These are phyloP conservation scores for Escovopsis sp. DNA, from an alignment of 2,329 filamentous ascomycete species.

Conservation along the genomic window DNA sequence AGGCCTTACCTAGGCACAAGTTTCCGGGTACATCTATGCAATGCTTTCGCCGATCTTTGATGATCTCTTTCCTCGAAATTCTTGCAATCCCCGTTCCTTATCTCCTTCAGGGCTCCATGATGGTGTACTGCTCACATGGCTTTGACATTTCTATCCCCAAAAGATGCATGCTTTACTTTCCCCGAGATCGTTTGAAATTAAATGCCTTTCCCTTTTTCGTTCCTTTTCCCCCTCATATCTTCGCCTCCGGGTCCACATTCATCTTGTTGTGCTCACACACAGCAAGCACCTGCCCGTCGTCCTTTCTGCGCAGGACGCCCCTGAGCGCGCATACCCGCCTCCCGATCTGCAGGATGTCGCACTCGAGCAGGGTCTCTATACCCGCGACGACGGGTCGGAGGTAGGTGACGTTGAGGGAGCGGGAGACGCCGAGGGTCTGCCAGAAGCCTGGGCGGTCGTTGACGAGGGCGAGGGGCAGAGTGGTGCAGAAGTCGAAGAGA, in stretches of 20 bases:
- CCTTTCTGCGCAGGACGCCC: slow-evolving; percentile 37
- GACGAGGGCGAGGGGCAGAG: slow-evolving; percentile 39
- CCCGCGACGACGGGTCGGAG: slow-evolving; percentile 43
- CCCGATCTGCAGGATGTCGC: slow-evolving; percentile 42
- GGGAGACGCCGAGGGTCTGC: slow-evolving; percentile 45
- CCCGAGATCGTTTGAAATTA: not conserved
- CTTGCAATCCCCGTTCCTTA: too few species aligned
- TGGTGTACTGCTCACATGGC: too few species aligned
- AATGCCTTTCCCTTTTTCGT: not conserved
- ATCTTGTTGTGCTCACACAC: slow-evolving; percentile 51
- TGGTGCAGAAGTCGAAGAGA: slow-evolving; percentile 52
- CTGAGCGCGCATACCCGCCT: slow-evolving; percentile 36
- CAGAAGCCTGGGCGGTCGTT: slow-evolving; percentile 43
- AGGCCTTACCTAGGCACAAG: too few species aligned
- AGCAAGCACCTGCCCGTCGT: slow-evolving; percentile 36
- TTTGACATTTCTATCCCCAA: too few species aligned
- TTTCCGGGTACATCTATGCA: too few species aligned
- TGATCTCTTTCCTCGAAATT: too few species aligned
- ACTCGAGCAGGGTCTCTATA: slow-evolving; percentile 34
- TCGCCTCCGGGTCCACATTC: slow-evolving; percentile 35
- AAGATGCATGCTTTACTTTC: too few species aligned
- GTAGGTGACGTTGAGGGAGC: slow-evolving; percentile 52
- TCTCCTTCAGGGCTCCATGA: too few species aligned
- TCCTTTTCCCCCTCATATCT: slow-evolving; percentile 4
- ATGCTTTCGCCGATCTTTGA: too few species aligned